Percentiles rank a stretch among this genome's conserved stretches.
Evolutionary conservation across 345 rosid species (phyloP).

Genomic region (Eucalyptus microcorys): DNA sequence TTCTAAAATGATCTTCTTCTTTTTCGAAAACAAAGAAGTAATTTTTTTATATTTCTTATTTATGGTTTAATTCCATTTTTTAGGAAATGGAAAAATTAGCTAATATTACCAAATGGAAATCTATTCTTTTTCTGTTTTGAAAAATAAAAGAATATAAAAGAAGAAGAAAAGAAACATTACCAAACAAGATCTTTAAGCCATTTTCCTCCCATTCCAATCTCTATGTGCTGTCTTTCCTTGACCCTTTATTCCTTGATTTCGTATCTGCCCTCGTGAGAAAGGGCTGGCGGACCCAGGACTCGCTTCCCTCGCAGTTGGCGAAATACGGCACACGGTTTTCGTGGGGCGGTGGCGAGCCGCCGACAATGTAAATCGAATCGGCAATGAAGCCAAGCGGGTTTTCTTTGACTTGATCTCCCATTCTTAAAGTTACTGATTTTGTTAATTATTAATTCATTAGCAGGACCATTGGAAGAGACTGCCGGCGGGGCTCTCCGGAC

Average conservation of each 20-base stretch:
- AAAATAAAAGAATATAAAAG: fast-evolving
- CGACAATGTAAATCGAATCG: background rate
- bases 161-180: too few relatives aligned
- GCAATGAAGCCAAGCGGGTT: background rate
- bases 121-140: fast-evolving
- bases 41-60: too few relatives aligned
- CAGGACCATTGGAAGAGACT: background rate
- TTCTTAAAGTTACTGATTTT: background rate
- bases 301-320: background rate
- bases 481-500: too few relatives aligned
- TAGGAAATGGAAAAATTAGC: too few relatives aligned
- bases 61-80: too few relatives aligned
- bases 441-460: background rate
- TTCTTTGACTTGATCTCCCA: background rate
- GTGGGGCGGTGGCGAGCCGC: background rate
- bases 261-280: background rate
- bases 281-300: background rate
- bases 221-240: background rate
- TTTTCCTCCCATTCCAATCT: background rate
- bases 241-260: background rate
- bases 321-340: background rate
- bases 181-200: too few relatives aligned
- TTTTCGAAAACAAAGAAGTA: fast-evolving
- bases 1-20: too few relatives aligned
- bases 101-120: fast-evolving